Evolutionary conservation across 129 eudicot genomes (phyloP).

Genomic region (Cynara cardunculus): DNA sequence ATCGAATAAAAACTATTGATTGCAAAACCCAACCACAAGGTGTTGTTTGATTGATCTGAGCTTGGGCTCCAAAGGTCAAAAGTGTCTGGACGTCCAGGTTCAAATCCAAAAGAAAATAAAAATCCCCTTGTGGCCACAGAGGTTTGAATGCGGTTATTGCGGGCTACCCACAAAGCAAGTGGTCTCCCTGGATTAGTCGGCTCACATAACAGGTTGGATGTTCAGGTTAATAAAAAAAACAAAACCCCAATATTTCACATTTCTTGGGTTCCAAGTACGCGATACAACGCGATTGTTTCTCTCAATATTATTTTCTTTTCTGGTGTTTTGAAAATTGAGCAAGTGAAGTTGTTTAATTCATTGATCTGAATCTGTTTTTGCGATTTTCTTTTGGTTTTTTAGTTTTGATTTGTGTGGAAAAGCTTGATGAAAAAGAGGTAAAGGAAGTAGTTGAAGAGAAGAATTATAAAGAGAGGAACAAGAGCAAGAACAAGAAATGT

Average conservation of each 20-base stretch:
- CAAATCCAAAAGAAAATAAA: too few species aligned
- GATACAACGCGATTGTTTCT: conserved; percentile 28
- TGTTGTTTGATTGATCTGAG: too few species aligned
- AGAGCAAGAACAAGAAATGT: conserved; percentile 56
- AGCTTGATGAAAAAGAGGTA: conserved; percentile 16
- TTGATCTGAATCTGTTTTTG: conserved; percentile 26
- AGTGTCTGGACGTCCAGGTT: too few species aligned
- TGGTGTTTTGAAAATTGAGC: not conserved
- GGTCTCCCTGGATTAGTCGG: too few species aligned
- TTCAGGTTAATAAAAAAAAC: too few species aligned
- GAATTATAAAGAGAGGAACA: conserved; percentile 19
- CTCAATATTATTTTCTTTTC: not conserved
- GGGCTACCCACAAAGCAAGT: too few species aligned
- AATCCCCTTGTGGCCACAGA: too few species aligned
- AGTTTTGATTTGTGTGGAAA: not conserved
- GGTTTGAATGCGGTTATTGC: too few species aligned
- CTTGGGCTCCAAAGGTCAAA: too few species aligned
- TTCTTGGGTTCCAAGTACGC: conserved; percentile 3
- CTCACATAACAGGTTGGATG: too few species aligned
- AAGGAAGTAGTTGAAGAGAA: conserved; percentile 32
- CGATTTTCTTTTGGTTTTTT: not conserved
- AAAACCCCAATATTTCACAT: conserved; percentile 17
- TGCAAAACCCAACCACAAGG: too few species aligned
- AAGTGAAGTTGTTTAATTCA: not conserved
- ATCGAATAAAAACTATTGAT: conserved; percentile 11